Percentiles rank a stretch among this genome's conserved stretches.
Conservation (phyloP, 2,329 filamentous ascomycete species). For the Reticulascus tulasneorum region DNA sequence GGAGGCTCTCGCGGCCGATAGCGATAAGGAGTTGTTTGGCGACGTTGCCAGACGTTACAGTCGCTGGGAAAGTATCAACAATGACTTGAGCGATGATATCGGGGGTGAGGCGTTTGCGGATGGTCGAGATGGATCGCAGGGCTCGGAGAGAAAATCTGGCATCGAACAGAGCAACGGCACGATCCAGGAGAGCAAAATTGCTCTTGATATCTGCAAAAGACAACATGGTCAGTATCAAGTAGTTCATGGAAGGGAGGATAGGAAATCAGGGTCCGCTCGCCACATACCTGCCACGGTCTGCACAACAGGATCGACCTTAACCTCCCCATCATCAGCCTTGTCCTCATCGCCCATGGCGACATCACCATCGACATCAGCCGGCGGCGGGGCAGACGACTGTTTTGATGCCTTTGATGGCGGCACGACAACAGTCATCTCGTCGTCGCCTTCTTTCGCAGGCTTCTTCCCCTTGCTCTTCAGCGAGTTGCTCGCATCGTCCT, state of each 20-base stretch:
- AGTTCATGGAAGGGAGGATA: background rate
- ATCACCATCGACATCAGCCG: slow-evolving; percentile 64
- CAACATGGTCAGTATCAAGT: slow-evolving; percentile 16
- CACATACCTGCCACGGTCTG: slow-evolving; percentile 57
- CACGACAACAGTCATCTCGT: slow-evolving; percentile 79
- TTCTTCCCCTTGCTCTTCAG: slow-evolving; percentile 68
- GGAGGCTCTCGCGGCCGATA: slow-evolving; percentile 62
- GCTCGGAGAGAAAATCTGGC: slow-evolving; percentile 91
- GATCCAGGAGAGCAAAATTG: slow-evolving; percentile 88
- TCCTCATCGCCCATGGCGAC: slow-evolving; percentile 64
- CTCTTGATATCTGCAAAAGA: slow-evolving; percentile 75
- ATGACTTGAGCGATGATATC: slow-evolving; percentile 80
- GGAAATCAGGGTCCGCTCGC: background rate
- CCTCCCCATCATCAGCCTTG: slow-evolving; percentile 43
- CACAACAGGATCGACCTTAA: slow-evolving; percentile 56
- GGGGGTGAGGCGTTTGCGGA: slow-evolving; percentile 84
- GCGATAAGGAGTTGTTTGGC: slow-evolving; percentile 68
- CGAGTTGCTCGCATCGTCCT: too few species aligned
- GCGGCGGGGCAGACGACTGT: slow-evolving; percentile 51
- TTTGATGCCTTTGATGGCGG: slow-evolving; percentile 65
- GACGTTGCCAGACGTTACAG: slow-evolving; percentile 56
- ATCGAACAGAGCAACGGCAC: slow-evolving; percentile 90
- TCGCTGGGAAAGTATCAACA: slow-evolving; percentile 70
- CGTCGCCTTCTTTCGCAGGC: slow-evolving; percentile 61
- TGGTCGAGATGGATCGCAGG: slow-evolving; percentile 88